phyloP scores from a whole-genome alignment of 768 basidiomycete species.

The Dentipellis fragilis region DNA sequence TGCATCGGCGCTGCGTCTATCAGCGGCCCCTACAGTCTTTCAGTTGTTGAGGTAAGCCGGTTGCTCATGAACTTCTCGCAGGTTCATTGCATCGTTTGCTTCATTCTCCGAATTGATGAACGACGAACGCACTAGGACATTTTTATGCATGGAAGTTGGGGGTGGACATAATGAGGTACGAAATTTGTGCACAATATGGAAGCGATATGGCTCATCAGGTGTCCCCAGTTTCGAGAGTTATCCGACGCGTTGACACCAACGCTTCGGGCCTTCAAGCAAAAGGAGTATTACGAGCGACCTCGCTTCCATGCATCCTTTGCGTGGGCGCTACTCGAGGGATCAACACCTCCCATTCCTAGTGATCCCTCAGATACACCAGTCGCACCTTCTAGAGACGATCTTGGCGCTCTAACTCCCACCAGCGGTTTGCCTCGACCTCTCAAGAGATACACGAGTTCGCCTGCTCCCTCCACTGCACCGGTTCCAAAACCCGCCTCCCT shows the following conservation, averaged over 20 bases:
- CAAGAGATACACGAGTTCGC: neutral
- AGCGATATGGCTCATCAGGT: neutral
- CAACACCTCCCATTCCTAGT: neutral
- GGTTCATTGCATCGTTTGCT: slow-evolving; percentile 68
- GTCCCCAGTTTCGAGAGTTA: slow-evolving; percentile 47
- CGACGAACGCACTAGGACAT: slow-evolving; percentile 73
- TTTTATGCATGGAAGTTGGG: slow-evolving; percentile 74
- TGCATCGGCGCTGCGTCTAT: neutral
- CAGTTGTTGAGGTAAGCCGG: slow-evolving; percentile 1
- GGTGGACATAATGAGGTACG: slow-evolving; percentile 72
- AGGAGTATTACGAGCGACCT: slow-evolving; percentile 70
- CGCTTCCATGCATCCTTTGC: slow-evolving; percentile 86
- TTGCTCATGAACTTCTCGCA: slow-evolving; percentile 19
- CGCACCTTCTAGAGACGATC: neutral
- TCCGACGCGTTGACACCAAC: slow-evolving; percentile 47
- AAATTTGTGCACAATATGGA: neutral
- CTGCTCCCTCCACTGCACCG: slow-evolving; percentile 3
- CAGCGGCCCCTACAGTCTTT: neutral
- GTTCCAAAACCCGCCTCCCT: slow-evolving; percentile 19
- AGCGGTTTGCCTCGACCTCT: slow-evolving; percentile 1
- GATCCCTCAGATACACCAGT: neutral
- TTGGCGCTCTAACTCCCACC: neutral
- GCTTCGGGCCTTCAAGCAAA: slow-evolving; percentile 54
- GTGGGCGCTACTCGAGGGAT: slow-evolving; percentile 61
- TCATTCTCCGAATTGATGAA: slow-evolving; percentile 62